Base-by-base conservation (phyloP, 306 rosid species). In the Prunus kanzakura region DNA sequence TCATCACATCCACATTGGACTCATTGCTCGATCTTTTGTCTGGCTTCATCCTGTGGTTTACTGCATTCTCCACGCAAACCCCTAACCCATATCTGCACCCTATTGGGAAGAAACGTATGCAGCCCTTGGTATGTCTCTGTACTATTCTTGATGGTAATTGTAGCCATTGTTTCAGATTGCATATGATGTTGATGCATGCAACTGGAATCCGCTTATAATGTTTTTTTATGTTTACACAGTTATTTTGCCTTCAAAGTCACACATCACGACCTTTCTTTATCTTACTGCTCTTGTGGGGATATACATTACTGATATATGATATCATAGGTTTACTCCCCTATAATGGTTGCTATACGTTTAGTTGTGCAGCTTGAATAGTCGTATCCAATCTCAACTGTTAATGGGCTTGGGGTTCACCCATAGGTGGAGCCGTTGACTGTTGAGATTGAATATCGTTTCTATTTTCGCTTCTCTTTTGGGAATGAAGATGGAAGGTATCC, bases 21-120 rank as follows among this genome's bases (percentile, higher is more conserved):
- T 96, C 99, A 3, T 96, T 96, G 79, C 96, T 96, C 50, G 99
- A 92, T 83, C 96, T 96, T 82, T 90, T 96, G 80, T 96, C 98
- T 56, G 98, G 99, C 38, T 96, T 92, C 82, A 96, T 96, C 80
- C 86, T 96, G 78, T 96, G 99, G 99, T 96, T 92, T 86, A 96
- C 99, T 87, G 92, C 98, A 58, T 92, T 96, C 86, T 92, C 99
- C 74, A 96, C 92, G 98, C 96, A 96, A 86, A 96, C 98, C 29
- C 99, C 96, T 60, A 96, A 79, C 71, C 99, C 99, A 11, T 96
- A 96, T 85, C 97, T 88, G 82, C 92, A 96, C 74, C 98, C 99
- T 61, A 96, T 96, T 30, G 99, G 98, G 75, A 96, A 96, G 90
- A 91, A 82, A 79, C 88, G 99, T 66, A 92, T 92, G 99, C 99